Evolutionary conservation across 1,284 basidiomycete genomes (phyloP).

Genomic region (Puccinia polysora): DNA sequence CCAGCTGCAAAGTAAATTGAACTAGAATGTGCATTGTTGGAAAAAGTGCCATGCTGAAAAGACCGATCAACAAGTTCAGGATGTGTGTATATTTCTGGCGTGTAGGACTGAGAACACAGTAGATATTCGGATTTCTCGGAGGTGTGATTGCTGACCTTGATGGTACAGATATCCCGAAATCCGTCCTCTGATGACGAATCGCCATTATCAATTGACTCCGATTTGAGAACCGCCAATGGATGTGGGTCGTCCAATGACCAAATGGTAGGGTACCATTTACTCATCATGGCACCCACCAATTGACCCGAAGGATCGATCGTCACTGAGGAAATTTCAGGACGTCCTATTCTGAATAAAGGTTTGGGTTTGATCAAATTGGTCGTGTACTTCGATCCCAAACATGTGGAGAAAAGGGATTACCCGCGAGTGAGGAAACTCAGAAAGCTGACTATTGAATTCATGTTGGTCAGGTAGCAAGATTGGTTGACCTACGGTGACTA

Average conservation of each 20-base stretch:
- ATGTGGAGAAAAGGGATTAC: neutral
- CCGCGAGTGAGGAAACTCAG: neutral
- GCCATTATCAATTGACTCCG: neutral
- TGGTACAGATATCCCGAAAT: slow-evolving; percentile 26
- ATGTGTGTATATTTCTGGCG: too few relatives aligned
- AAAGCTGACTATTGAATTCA: neutral
- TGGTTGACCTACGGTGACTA: neutral
- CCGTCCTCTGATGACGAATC: neutral
- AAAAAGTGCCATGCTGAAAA: slow-evolving; percentile 36
- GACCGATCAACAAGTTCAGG: neutral
- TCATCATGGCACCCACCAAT: slow-evolving; percentile 14
- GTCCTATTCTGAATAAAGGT: neutral
- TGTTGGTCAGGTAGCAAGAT: neutral
- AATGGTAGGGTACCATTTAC: slow-evolving; percentile 36
- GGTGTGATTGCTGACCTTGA: slow-evolving; percentile 16
- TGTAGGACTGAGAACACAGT: too few relatives aligned
- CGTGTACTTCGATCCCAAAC: slow-evolving; percentile 27
- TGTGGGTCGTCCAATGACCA: slow-evolving; percentile 17
- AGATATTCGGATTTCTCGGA: neutral
- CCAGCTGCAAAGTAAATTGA: slow-evolving; percentile 12
- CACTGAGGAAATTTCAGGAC: slow-evolving; percentile 31
- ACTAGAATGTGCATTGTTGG: slow-evolving; percentile 20
- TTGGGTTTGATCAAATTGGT: slow-evolving; percentile 23
- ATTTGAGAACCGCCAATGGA: slow-evolving; percentile 35
- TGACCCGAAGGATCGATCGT: slow-evolving; percentile 26